A percentile compares a stretch with the other conserved stretches of the same genome.
phyloP scores from a whole-genome alignment of 768 basidiomycete species.

The Tricholoma bakamatsutake region DNA sequence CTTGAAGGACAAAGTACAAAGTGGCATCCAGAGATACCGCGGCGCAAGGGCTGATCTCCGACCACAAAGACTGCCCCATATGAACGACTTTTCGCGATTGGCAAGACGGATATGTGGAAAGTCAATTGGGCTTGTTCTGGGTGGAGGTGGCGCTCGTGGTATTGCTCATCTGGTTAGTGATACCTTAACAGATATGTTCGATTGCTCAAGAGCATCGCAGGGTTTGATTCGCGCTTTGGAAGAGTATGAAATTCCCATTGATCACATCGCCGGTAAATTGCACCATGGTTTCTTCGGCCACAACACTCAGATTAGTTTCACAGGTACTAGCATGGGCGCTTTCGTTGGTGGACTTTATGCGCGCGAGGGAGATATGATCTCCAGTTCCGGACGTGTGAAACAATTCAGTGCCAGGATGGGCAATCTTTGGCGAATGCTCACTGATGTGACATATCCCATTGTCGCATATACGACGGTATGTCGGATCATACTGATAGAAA shows the following conservation, averaged over 20 bases:
- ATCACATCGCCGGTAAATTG: slow-evolving; percentile 77
- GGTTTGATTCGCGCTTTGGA: slow-evolving; percentile 91
- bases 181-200: not conserved
- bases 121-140: slow-evolving; percentile 89
- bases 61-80: slow-evolving; percentile 74
- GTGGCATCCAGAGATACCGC: slow-evolving; percentile 82
- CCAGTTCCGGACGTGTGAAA: slow-evolving; percentile 79
- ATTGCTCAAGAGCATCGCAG: slow-evolving; percentile 31
- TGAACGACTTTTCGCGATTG: slow-evolving; percentile 87
- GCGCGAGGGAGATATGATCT: slow-evolving; percentile 86
- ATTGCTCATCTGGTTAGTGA: slow-evolving; percentile 35
- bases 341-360: slow-evolving; percentile 95
- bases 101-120: slow-evolving; percentile 90
- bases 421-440: slow-evolving; percentile 90
- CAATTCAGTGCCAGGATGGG: slow-evolving; percentile 91
- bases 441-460: slow-evolving; percentile 89
- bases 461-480: slow-evolving; percentile 84
- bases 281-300: not conserved
- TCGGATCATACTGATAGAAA: slow-evolving; percentile 6
- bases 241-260: slow-evolving; percentile 89
- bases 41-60: slow-evolving; percentile 53
- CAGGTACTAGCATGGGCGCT: slow-evolving; percentile 85
- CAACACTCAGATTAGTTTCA: slow-evolving; percentile 5
- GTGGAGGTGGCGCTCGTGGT: slow-evolving; percentile 94
- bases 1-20: slow-evolving; percentile 89